A percentile compares a stretch with the other conserved stretches of the same genome.
These are phyloP conservation scores for Xylaria arbuscula DNA, from an alignment of 2,329 filamentous ascomycete species.

Conservation along the genomic window DNA sequence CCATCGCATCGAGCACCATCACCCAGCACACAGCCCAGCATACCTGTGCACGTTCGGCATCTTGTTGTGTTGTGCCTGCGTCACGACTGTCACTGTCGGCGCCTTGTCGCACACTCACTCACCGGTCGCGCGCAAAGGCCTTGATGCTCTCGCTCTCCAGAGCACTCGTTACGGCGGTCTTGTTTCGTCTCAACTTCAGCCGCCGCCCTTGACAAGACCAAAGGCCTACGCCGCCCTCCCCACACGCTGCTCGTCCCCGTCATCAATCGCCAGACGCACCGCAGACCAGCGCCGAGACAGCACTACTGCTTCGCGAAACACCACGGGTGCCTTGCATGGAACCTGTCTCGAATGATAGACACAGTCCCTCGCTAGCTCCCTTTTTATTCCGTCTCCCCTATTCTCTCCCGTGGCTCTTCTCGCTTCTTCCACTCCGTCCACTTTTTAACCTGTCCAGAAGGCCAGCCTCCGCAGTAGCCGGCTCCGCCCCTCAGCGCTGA, in stretches of 20 bases:
- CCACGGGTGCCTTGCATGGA: conserved; percentile 34
- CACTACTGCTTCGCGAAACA: conserved; percentile 19
- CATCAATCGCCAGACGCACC: conserved; percentile 22
- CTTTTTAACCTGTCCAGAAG: conserved; percentile 37
- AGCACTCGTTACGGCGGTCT: conserved; percentile 35
- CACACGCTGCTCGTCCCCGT: conserved; percentile 39
- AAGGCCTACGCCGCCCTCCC: conserved; percentile 40
- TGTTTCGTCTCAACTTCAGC: conserved; percentile 46
- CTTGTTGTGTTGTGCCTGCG: conserved; percentile 24
- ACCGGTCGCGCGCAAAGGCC: conserved; percentile 39
- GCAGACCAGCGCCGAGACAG: conserved; percentile 17
- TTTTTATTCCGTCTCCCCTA: conserved; percentile 28
- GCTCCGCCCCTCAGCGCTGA: conserved; percentile 16
- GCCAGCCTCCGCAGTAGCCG: conserved; percentile 36
- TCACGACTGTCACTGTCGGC: conserved; percentile 25
- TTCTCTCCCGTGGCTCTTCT: background rate
- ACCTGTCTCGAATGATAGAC: conserved; percentile 46
- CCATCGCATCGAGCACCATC: background rate
- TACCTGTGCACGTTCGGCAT: conserved; percentile 16
- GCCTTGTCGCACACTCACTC: conserved; percentile 37
- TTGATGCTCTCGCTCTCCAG: conserved; percentile 26
- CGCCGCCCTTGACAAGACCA: conserved; percentile 41
- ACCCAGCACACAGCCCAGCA: background rate
- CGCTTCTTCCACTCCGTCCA: conserved; percentile 4
- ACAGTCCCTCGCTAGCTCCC: conserved; percentile 35